Conservation (phyloP, 2,329 filamentous ascomycete genomes). For the Fusarium equiseti region DNA sequence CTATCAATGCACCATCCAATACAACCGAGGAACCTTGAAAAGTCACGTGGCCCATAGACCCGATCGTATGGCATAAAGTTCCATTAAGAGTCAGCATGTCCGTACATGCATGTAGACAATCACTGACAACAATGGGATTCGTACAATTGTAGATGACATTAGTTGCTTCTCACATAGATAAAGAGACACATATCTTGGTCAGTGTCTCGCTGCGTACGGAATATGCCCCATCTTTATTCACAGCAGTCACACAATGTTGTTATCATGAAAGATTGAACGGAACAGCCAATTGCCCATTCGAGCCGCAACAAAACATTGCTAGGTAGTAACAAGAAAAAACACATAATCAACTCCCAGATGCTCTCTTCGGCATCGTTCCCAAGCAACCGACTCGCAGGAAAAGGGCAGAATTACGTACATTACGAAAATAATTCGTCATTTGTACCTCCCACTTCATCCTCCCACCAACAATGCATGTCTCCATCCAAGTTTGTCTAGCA, state of each 20-base stretch:
- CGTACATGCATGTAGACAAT: neutral
- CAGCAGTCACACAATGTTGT: neutral
- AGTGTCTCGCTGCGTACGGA: neutral
- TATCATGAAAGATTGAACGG: conserved; percentile 4
- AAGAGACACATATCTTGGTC: neutral
- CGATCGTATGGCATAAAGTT: neutral
- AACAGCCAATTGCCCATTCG: conserved; percentile 24
- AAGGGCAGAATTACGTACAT: conserved; percentile 46
- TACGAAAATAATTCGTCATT: conserved; percentile 39
- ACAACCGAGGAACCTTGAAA: neutral
- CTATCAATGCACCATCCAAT: neutral
- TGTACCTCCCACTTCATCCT: conserved; percentile 24
- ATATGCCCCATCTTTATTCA: neutral
- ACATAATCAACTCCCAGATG: conserved; percentile 48
- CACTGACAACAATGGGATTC: neutral
- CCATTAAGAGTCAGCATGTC: neutral
- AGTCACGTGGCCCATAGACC: conserved; percentile 20
- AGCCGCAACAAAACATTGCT: conserved; percentile 35
- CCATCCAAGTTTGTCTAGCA: conserved; percentile 66
- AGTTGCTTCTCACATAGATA: neutral
- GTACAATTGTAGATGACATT: neutral
- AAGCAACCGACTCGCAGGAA: conserved; percentile 46
- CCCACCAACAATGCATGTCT: conserved; percentile 12
- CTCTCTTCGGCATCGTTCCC: conserved; percentile 46
- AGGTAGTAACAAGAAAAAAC: conserved; percentile 39